Conservation (phyloP, 2,329 filamentous ascomycete species). For the Lomentospora prolificans region DNA sequence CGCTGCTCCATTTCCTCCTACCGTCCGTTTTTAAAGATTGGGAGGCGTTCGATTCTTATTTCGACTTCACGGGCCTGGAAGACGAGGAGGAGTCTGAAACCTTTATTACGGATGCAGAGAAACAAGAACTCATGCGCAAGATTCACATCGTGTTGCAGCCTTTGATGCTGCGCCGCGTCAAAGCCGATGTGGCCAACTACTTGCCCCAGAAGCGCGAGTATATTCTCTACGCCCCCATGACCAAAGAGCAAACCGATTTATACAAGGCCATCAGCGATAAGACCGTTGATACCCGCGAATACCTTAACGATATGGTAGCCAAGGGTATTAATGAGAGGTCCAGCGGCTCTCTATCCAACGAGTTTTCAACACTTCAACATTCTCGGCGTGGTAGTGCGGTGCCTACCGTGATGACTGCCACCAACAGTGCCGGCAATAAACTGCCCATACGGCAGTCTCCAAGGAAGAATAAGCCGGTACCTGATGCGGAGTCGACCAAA, state of each 20-base stretch:
- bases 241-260: constrained; percentile 78
- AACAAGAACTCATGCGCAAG: constrained; percentile 48
- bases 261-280: constrained; percentile 60
- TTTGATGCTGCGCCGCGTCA: constrained; percentile 76
- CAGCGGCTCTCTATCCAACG: not conserved
- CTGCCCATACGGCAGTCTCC: constrained; percentile 27
- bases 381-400: constrained; percentile 8
- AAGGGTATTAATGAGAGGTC: constrained; percentile 44
- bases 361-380: not conserved
- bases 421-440: not conserved
- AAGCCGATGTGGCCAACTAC: constrained; percentile 82
- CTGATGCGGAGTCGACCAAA: constrained; percentile 9
- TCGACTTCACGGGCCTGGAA: constrained; percentile 87
- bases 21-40: constrained; percentile 90
- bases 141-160: constrained; percentile 91
- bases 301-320: constrained; percentile 70
- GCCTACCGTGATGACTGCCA: constrained; percentile 2
- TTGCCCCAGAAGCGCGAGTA: constrained; percentile 97
- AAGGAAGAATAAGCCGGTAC: constrained; percentile 15
- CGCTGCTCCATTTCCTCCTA: constrained; percentile 82
- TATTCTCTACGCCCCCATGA: constrained; percentile 87
- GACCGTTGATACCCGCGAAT: constrained; percentile 54
- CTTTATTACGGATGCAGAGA: constrained; percentile 66
- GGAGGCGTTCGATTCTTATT: constrained; percentile 90
- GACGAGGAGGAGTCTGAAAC: constrained; percentile 72